Base-by-base conservation (phyloP, 306 rosid genomes). In the Lathyrus aphaca region DNA sequence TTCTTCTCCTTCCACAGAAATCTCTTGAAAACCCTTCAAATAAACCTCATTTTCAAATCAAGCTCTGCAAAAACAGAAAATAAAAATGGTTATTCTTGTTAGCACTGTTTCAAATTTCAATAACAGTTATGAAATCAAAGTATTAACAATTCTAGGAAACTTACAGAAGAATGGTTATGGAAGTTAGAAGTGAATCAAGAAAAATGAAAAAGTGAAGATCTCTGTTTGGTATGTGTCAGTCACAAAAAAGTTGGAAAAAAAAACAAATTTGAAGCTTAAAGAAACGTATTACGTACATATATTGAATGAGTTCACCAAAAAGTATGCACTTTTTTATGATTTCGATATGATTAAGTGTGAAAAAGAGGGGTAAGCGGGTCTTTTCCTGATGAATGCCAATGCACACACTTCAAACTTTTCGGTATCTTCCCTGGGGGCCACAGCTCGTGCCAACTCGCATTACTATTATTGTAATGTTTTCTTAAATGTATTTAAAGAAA, bases 251-350 rank as follows among this genome's bases (percentile, higher is more conserved):
- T 51, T 27, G 44, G 44, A 75, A 51, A 39, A 39, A 11, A 12
- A 64, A 53, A 43, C 54, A 44, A 63, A 25, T 38, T 38, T 18
- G 64, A 66, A 17, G 30, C 3, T n/a, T 11, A 30, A 13, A 55
- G 39, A 13, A 54, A 17, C 1, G 17, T 8, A 44, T 44, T 16
- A 49, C 5, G 18, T 17, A 54, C n/a, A 19, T 61, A 77, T 56
- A 74, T n/a, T 77, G 77, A 77, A 77, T 77, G 81, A 64, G 66
- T 77, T 77, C 10, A 69, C 74, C 77, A 51, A 74, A 72, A 79
- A 64, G 46, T 18, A 54, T 30, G 53, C 13, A 19, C 40, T 19
- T 18, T 48, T 68, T 63, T 63, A 63, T 62, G 66, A 61, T 74
- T 79, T 16, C 51, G 10, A 59, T 10, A 18, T 23, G 3, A 23